Evolutionary conservation across 2,329 filamentous ascomycete species (phyloP), one percentile per base, ranked within the genome.

Genomic region (Pseudocercospora fijiensis): DNA sequence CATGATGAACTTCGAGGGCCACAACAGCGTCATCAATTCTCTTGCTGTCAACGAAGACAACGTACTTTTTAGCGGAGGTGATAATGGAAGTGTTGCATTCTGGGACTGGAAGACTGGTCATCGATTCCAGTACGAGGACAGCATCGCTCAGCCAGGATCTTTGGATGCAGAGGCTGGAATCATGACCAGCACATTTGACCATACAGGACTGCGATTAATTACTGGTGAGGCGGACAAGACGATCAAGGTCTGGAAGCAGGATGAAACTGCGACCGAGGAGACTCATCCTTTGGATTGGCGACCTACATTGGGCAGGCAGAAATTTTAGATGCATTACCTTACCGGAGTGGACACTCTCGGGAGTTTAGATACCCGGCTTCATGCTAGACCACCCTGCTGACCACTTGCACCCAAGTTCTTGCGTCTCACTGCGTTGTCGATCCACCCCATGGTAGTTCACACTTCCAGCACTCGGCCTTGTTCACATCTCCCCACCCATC

Each of bases 61-160:
- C 72, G 91, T 98, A 16, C 79, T 99, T 64, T 97, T 99, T 78
- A 95, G 92, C 2, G 95, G 95, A 62, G 94, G 89, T 53, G 95
- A 99, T 74, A 97, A 99, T 72, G 95, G 96, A 45, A 96, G 91
- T 37, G 95, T 98, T 83, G 91, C 88, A 70, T 99, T 99, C 82
- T 99, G 93, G 90, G 96, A 99, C 77, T 99, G 95, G 95, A 98
- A 98, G 80, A 90, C 92, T 0, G 95, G 96, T 0, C 87, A 99
- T 76, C 85, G 90, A 55, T 99, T 95, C 81, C 95, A 99, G 78
- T 86, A 87, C 8, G 84, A 94, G 11, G 93, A 99, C 71, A 96
- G 91, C 3, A 91, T 91, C 7, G 95, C 95, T 0, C 95, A 99
- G 76, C 95, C 95, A 0, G 95, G 95, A 57, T 96, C 91, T 18